Percentiles rank a stretch among this genome's conserved stretches.
Evolutionary conservation across 1,284 basidiomycete genomes (phyloP).

Genomic region (Cutaneotrichosporon cyanovorans): DNA sequence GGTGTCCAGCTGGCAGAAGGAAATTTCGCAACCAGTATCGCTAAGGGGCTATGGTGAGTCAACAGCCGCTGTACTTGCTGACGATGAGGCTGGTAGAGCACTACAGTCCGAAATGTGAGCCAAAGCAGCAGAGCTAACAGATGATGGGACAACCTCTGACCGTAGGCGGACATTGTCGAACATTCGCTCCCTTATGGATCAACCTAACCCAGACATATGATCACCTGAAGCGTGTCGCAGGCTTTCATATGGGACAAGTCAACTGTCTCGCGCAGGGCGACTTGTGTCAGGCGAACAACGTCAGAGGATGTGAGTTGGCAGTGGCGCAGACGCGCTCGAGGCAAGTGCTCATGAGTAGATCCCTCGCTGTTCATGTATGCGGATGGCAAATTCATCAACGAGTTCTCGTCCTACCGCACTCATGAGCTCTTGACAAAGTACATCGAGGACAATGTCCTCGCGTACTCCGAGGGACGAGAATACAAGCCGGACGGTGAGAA

Average conservation of each 20-base stretch:
- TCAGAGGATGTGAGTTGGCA: slow-evolving; percentile 57
- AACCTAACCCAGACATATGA: slow-evolving; percentile 57
- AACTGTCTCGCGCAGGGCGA: slow-evolving; percentile 79
- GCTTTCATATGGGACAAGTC: slow-evolving; percentile 71
- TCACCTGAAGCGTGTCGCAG: slow-evolving; percentile 50
- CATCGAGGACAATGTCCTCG: slow-evolving; percentile 47
- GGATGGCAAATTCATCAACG: slow-evolving; percentile 57
- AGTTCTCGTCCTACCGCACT: slow-evolving; percentile 54
- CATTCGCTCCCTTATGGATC: slow-evolving; percentile 68
- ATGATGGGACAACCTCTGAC: background rate
- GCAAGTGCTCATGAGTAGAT: slow-evolving; percentile 43
- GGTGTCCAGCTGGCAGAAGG: slow-evolving; percentile 53
- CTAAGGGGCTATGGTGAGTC: slow-evolving; percentile 61
- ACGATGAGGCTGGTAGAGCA: slow-evolving; percentile 45
- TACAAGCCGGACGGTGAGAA: background rate
- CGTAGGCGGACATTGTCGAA: slow-evolving; percentile 44
- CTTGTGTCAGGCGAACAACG: slow-evolving; percentile 61
- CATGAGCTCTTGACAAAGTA: slow-evolving; percentile 52
- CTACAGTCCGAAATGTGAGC: slow-evolving; percentile 43
- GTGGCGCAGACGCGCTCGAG: too few species aligned
- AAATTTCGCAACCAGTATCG: slow-evolving; percentile 55
- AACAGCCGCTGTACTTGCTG: background rate
- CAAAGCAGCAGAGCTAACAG: background rate
- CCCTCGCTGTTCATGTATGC: slow-evolving; percentile 65
- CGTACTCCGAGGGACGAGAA: slow-evolving; percentile 28